Evolutionary conservation across 1,284 basidiomycete genomes (phyloP).

Genomic region (Papiliotrema terrestris): DNA sequence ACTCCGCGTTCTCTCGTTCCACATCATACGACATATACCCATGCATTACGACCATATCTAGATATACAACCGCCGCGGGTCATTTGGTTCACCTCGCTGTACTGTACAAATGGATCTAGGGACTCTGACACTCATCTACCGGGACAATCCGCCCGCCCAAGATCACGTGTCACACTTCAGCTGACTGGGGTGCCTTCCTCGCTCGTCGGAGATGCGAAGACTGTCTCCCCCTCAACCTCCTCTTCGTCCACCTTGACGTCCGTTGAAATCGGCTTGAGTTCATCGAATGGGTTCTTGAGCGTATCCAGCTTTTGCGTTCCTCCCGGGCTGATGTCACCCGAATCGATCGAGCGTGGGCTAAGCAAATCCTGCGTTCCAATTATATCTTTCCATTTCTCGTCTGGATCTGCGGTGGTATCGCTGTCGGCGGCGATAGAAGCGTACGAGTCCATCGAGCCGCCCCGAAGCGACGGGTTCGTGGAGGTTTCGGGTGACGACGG

Average conservation of each 20-base stretch:
- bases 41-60: conserved; percentile 1
- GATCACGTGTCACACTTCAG: no score
- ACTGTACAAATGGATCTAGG: no score
- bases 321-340: conserved; percentile 1
- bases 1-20: neutral
- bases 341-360: conserved; percentile 12
- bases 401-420: conserved; percentile 13
- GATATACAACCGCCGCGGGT: neutral
- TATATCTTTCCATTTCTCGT: conserved; percentile 14
- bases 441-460: conserved; percentile 45
- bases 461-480: conserved; percentile 16
- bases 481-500: conserved; percentile 6
- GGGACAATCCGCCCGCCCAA: no score
- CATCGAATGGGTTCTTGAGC: conserved; percentile 7
- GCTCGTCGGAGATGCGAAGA: conserved; percentile 23
- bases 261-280: conserved; percentile 11
- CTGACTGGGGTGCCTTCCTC: conserved; percentile 3
- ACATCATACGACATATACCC: conserved; percentile 1
- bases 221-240: conserved; percentile 2
- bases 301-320: neutral
- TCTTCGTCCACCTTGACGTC: neutral
- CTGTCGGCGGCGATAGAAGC: conserved; percentile 17
- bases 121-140: no score
- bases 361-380: conserved; percentile 5
- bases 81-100: no score